Base-by-base conservation (phyloP, 106 monocot genomes). In the Chionographis japonica region DNA sequence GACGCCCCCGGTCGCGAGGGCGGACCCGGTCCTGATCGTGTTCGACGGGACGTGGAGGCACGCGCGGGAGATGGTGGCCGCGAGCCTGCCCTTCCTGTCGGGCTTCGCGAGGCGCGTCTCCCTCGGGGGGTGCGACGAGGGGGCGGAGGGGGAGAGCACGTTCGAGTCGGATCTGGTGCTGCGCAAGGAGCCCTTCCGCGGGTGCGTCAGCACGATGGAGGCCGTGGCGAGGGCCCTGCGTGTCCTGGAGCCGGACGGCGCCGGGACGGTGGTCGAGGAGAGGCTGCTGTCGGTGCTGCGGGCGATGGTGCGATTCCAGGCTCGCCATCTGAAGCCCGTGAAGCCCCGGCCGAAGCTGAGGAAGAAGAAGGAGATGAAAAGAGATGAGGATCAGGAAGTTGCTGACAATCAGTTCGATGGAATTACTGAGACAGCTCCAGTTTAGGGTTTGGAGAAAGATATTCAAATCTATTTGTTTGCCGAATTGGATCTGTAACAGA, bases 31-130 rank as follows among this genome's bases (percentile, higher is more conserved):
- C 2, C 77, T 90, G 14, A 62, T 90, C 55, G 81, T 80, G 10
- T 78, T 95, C 84, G 95, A 95, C 61, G 95, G 88, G 35, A 95
- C 95, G 37, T 95, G 95, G 95, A 79, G 18, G 64, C 86, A 91
- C 68, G 95, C 88, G 2, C 79, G 62, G 73, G 95, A 95, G 80
- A 95, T 95, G 94, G 88, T 74, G 41, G 49, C 59, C 10, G 91
- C 90, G 12, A 95, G 90, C 81, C 0, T 77, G 20, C 74, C 81
- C 2, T 83, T 88, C 67, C 63, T 95, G 57, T 62, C 50, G 7
- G 17, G 19, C 35, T 73, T 77, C 43, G 87, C 83, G 17, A 43
- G 27, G 62, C 74, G 74, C 13, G 89, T 90, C 6, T 69, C 77
- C 49, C 67, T 78, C 16, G 77, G 60, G 50, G 18, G 66, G 16